A percentile compares a stretch with the other conserved stretches of the same genome.
Evolutionary conservation across 352 stramenopile species (phyloP).

Genomic region (Phytopythium boreale): DNA sequence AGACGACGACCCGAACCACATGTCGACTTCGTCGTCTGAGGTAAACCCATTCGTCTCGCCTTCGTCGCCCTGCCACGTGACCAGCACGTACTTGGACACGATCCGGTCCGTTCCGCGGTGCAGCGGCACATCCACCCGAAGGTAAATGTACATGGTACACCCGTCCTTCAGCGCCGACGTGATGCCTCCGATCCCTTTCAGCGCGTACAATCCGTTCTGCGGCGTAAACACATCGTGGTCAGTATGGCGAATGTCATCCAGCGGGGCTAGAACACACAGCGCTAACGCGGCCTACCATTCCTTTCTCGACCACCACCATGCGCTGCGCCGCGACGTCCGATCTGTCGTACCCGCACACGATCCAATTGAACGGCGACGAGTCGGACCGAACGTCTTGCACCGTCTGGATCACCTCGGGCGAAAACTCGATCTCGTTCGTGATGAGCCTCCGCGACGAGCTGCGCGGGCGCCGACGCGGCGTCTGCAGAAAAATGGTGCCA

Average conservation of each 20-base stretch:
- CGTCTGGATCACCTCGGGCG: conserved; percentile 57
- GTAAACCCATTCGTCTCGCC: conserved; percentile 43
- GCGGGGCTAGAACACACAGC: background rate
- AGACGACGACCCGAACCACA: conserved; percentile 49
- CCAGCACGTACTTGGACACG: conserved; percentile 85
- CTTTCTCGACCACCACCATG: conserved; percentile 80
- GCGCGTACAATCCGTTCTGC: conserved; percentile 73
- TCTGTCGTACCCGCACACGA: conserved; percentile 76
- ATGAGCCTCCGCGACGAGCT: conserved; percentile 70
- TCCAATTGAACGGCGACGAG: conserved; percentile 79
- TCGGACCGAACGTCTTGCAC: conserved; percentile 84
- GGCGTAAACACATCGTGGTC: conserved; percentile 3
- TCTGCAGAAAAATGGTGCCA: conserved; percentile 58
- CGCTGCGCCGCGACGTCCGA: conserved; percentile 56
- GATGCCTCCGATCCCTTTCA: conserved; percentile 84
- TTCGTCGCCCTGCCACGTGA: conserved; percentile 79
- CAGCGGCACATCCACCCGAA: conserved; percentile 83
- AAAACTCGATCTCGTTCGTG: conserved; percentile 82
- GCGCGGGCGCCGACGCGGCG: conserved; percentile 52
- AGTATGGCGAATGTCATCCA: background rate
- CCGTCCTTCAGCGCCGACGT: conserved; percentile 66
- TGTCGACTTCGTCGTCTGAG: conserved; percentile 71
- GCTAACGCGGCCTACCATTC: conserved; percentile 53
- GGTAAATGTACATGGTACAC: conserved; percentile 88
- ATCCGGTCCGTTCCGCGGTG: conserved; percentile 78